Conservation (phyloP, 768 basidiomycete species). For the Mycena filopes region DNA sequence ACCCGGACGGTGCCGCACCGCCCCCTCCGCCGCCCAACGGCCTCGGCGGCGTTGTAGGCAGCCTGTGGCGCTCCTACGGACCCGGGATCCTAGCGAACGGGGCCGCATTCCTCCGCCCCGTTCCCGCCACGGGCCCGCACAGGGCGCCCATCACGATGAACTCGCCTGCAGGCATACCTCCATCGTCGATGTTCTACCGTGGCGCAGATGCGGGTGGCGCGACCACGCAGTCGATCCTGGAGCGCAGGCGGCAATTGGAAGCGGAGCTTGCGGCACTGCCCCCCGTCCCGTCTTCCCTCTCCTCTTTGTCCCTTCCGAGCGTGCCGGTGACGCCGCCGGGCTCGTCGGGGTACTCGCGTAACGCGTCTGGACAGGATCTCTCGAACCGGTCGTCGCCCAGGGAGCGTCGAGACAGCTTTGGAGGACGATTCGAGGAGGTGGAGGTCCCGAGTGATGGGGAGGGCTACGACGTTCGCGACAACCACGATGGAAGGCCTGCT, state of each 20-base stretch:
- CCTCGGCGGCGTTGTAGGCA: conserved; percentile 51
- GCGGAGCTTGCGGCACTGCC: conserved; percentile 66
- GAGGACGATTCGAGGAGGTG: conserved; percentile 64
- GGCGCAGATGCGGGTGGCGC: conserved; percentile 1
- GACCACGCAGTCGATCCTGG: conserved; percentile 50
- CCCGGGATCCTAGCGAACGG: conserved; percentile 77
- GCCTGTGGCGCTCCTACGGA: conserved; percentile 82
- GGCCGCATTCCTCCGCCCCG: conserved; percentile 67
- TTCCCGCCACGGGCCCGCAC: conserved; percentile 47
- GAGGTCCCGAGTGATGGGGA: conserved; percentile 79
- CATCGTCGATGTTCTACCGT: conserved; percentile 36
- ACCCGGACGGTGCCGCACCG: conserved; percentile 25
- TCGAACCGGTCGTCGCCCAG: conserved; percentile 40
- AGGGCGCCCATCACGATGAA: conserved; percentile 41
- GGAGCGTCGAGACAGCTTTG: conserved; percentile 53
- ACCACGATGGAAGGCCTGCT: conserved; percentile 34
- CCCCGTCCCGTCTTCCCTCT: conserved; percentile 32
- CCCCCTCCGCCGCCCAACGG: conserved; percentile 23
- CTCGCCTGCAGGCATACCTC: conserved; percentile 41
- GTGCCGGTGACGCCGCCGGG: conserved; percentile 11
- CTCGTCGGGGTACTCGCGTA: conserved; percentile 46
- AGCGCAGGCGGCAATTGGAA: conserved; percentile 63
- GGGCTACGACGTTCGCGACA: conserved; percentile 58
- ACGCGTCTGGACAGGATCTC: conserved; percentile 45
- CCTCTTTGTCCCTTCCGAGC: conserved; percentile 47